A percentile compares a stretch with the other conserved stretches of the same genome.
Evolutionary conservation across 352 stramenopile genomes (phyloP).

Genomic region (Thraustochytrium sp.): DNA sequence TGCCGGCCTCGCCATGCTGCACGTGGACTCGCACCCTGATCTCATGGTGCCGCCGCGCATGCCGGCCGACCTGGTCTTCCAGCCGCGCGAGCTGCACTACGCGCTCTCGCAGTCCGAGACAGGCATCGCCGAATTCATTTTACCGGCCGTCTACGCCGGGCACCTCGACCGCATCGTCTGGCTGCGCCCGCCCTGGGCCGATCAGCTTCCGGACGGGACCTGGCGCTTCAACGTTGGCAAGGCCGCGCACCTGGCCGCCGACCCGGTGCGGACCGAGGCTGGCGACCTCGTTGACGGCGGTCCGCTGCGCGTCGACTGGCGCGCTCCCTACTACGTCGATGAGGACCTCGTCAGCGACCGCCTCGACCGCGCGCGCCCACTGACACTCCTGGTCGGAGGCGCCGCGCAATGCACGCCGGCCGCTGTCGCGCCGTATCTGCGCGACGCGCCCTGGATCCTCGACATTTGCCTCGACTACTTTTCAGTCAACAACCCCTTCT

Average conservation of each 20-base stretch:
- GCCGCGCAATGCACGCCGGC: not conserved
- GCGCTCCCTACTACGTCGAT: conserved; percentile 65
- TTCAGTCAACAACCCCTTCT: conserved; percentile 74
- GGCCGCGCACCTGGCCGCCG: not conserved
- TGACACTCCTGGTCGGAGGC: not conserved
- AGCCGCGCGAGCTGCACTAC: conserved; percentile 33
- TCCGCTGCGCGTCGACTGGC: conserved; percentile 58
- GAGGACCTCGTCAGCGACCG: conserved; percentile 60
- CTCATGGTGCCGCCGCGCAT: conserved; percentile 6
- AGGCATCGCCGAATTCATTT: conserved; percentile 74
- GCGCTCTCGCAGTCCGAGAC: conserved; percentile 34
- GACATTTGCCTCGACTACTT: conserved; percentile 83
- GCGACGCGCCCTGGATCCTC: conserved; percentile 54
- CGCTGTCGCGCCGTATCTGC: not conserved
- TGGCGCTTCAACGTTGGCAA: conserved; percentile 56
- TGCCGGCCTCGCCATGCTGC: conserved; percentile 19
- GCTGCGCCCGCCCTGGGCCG: conserved; percentile 71
- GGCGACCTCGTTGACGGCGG: conserved; percentile 42
- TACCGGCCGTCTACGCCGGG: conserved; percentile 67
- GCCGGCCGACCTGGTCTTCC: conserved; percentile 1
- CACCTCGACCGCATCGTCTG: conserved; percentile 68
- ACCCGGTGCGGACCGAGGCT: not conserved
- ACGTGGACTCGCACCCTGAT: conserved; percentile 40
- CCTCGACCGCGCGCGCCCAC: not conserved
- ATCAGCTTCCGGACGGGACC: conserved; percentile 55